phyloP scores from a whole-genome alignment of 2,329 filamentous ascomycete genomes.

The Aspergillus ochraceoroseus region DNA sequence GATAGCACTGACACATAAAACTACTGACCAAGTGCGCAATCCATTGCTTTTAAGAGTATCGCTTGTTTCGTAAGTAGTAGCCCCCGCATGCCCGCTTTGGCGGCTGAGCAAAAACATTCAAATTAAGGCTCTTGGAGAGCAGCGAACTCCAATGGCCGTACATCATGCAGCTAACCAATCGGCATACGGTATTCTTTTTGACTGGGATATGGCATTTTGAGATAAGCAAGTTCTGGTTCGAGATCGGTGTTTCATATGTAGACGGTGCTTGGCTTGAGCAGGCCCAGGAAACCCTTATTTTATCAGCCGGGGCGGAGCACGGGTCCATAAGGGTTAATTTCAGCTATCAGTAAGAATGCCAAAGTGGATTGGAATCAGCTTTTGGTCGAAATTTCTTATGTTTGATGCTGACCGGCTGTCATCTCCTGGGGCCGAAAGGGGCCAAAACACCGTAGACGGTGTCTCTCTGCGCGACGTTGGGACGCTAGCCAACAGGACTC shows the following conservation, averaged over 20 bases:
- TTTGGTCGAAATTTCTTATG: background rate
- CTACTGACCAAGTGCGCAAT: background rate
- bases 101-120: constrained; percentile 10
- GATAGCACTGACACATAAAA: background rate
- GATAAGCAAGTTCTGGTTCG: constrained; percentile 5
- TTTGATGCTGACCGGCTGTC: constrained; percentile 9
- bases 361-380: background rate
- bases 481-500: background rate
- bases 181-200: constrained; percentile 4
- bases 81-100: constrained; percentile 8
- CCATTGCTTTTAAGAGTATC: constrained; percentile 4
- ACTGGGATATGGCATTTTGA: background rate
- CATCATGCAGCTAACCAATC: constrained; percentile 7
- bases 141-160: constrained; percentile 3
- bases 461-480: background rate
- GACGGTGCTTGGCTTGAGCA: constrained; percentile 7
- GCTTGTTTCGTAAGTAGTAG: constrained; percentile 4
- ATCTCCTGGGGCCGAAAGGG: constrained; percentile 10
- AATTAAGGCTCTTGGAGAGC: constrained; percentile 5
- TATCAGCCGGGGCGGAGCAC: constrained; percentile 12
- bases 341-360: constrained; percentile 7
- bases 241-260: constrained; percentile 11
- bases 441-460: constrained; percentile 4
- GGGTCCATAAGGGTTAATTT: constrained; percentile 5
- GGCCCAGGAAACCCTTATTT: constrained; percentile 5